Evolutionary conservation across 208 protist species (phyloP), one percentile per base, ranked within the genome.

Genomic region (Acanthamoeba rhysodes): DNA sequence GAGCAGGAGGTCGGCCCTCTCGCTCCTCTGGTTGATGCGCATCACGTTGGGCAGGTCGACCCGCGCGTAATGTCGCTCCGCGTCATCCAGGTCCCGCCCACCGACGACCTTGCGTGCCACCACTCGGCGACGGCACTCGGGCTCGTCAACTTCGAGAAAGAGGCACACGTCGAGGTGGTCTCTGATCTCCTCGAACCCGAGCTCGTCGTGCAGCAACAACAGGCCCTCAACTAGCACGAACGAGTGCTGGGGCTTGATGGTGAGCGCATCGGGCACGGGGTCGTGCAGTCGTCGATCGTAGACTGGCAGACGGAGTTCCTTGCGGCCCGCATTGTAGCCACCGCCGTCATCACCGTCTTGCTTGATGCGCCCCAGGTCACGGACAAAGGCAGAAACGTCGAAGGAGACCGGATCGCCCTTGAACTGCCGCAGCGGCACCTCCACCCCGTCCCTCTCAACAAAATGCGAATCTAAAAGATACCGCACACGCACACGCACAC

Each of bases 201-300:
- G 10, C 45, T 88, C 53, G 6, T 88, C 80, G 80, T 88, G 80
- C 29, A 88, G 53, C 48, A 88, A 41, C 80, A 88, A 41, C 80
- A 88, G 66, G 53, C 80, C 80, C n/a, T 88, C 80, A 7, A 88
- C 80, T 0, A 88, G 80, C 24, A 88, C 80, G n/a, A 88, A 59
- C 27, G 14, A 5, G 45, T 88, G 80, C 37, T 62, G 48, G n/a
- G 80, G 50, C 22, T 88, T 27, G 24, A 88, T n/a, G 45, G 53
- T 29, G 27, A 88, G 32, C 41, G 22, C 16, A 18, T 88, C 53
- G 29, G 80, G 37, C 20, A 88, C 53, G 24, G 80, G 80, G 45
- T 88, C 80, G 53, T 88, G 80, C 4, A 62, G n/a, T 29, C 53
- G 20, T 18, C 80, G 14, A 53, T 88, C 80, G 32, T 88, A 88